Evolutionary conservation across 805 yeast species (phyloP).

Genomic region (Yamadazyma ubonensis): DNA sequence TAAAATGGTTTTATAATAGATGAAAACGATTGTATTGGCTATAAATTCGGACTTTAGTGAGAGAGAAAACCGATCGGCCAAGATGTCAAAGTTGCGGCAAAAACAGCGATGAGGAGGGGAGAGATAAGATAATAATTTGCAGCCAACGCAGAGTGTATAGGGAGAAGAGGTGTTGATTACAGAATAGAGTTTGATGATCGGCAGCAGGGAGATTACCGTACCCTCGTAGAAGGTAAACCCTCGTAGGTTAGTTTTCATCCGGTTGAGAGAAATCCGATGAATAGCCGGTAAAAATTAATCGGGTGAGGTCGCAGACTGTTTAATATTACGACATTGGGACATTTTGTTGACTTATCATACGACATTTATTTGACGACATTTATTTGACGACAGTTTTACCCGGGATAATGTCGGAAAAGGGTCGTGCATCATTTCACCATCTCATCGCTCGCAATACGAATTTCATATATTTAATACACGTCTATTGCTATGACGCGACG

Average conservation of each 20-base stretch:
- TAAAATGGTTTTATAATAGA: neutral
- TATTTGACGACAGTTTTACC: no score
- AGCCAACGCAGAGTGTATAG: neutral
- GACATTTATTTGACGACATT: no score
- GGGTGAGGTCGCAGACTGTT: neutral
- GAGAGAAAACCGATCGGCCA: slow-evolving; percentile 2
- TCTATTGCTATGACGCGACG: no score
- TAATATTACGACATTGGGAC: no score
- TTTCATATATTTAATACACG: no score
- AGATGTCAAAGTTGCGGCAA: neutral
- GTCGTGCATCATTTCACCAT: no score
- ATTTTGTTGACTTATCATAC: no score
- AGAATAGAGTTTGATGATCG: neutral
- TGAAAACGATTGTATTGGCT: slow-evolving; percentile 1
- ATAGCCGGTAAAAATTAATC: neutral
- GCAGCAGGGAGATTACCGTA: neutral
- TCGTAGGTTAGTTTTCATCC: neutral
- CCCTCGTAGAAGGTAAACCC: slow-evolving; percentile 1
- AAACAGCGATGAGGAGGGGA: neutral
- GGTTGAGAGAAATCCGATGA: slow-evolving; percentile 4
- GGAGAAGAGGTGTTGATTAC: no score
- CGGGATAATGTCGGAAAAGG: no score
- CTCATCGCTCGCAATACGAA: no score
- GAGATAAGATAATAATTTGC: neutral
- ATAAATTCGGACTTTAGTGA: slow-evolving; percentile 2